Evolutionary conservation across 257 asterid species (phyloP), one percentile per base, ranked within the genome.

Genomic region (Capsicum chinense): DNA sequence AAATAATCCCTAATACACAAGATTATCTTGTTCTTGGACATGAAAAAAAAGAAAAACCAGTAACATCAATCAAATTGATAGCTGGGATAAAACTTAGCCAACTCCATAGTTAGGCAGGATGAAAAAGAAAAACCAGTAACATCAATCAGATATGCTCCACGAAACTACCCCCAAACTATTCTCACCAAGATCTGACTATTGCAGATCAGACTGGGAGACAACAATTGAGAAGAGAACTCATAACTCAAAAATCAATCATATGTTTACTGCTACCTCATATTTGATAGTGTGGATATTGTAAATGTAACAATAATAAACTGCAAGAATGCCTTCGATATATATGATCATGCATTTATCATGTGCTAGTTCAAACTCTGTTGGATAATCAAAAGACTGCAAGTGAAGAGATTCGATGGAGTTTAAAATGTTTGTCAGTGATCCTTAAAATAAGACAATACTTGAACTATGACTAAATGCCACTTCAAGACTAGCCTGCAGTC

Each of bases 51-150:
- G 39, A 19, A 73, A 47, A 71, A n/a, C 17, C 56, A 74, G 62
- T 50, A 76, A 52, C 44, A 73, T 74, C 79, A 71, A 21, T 26
- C 60, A 74, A 60, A 74, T 74, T 74, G 13, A n/a, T 73, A 50
- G 44, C 12, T 47, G 42, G 44, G 48, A 73, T 48, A 19, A 19
- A n/a, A 48, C 42, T 73, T 73, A 19, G 44, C 59, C 6, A 19
- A 74, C 19, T 48, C 44, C 60, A 26, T 1, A 3, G 44, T 39
- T 39, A 3, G 44, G 44, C 5, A 39, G 44, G 5, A 39, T 39
- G 44, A 3, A 39, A 3, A 3, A 39, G 44, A 39, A 4, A 39
- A 39, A 3, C 3, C 44, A 39, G 44, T 39, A 39, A 3, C 5
- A 39, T 39, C 33, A 26, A 26, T 39, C 44, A 3, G 3, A 39